These are phyloP conservation scores for Petrea volubilis DNA, from an alignment of 257 asterid species.

Conservation along the genomic window DNA sequence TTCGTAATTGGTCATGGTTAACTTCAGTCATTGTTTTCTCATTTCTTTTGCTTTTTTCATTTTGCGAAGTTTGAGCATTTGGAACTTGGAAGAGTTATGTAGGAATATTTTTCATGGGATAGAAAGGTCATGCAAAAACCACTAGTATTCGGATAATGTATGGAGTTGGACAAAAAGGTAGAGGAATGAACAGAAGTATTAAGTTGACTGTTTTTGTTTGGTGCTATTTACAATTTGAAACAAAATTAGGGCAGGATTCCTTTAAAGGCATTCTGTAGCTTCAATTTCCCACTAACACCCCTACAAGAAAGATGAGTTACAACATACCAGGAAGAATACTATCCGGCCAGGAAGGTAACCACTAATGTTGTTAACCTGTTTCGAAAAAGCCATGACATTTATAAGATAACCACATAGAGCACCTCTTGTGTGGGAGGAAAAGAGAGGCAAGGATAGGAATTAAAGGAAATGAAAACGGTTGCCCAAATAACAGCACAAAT, in stretches of 20 bases:
- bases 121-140: background rate
- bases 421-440: background rate
- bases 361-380: constrained; percentile 97
- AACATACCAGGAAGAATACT: constrained; percentile 94
- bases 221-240: background rate
- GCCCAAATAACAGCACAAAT: background rate
- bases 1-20: background rate
- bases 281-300: too few species aligned
- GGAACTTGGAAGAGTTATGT: background rate
- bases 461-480: constrained; percentile 6
- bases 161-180: background rate
- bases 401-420: constrained; percentile 4
- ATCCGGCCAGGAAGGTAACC: constrained; percentile 99
- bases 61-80: background rate
- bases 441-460: background rate
- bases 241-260: background rate
- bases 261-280: background rate
- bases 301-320: constrained; percentile 18
- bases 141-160: background rate
- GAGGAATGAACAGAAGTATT: background rate
- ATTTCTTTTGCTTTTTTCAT: background rate
- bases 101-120: background rate
- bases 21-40: background rate
- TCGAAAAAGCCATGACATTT: constrained; percentile 16
- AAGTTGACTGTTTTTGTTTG: background rate